These are phyloP conservation scores for Plasmodium sp. DNA, from an alignment of 169 alveolate genomes.

Conservation along the genomic window DNA sequence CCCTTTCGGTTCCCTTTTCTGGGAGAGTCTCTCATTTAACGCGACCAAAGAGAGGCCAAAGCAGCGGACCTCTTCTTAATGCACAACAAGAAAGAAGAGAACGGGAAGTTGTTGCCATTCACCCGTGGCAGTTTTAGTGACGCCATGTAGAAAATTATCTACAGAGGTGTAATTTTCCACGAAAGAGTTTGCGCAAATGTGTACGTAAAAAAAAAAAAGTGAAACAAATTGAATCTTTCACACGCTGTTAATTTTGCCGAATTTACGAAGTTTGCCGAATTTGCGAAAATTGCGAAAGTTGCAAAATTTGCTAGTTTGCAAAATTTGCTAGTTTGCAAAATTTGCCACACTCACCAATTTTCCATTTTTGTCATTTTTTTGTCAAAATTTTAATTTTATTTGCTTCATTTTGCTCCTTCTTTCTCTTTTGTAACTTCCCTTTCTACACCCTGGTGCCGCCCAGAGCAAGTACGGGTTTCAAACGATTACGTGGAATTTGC, in stretches of 20 bases:
- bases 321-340: background rate
- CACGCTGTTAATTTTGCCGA: background rate
- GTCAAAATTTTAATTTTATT: background rate
- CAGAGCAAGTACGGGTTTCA: background rate
- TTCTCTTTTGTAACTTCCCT: background rate
- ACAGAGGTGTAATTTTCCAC: background rate
- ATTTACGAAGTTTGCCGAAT: background rate
- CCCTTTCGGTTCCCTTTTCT: background rate
- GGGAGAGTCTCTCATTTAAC: constrained; percentile 13
- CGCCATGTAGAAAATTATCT: background rate
- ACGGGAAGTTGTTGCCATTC: background rate
- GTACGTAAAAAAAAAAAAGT: background rate
- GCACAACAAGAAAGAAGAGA: constrained; percentile 19
- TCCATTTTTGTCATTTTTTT: background rate
- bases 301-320: background rate
- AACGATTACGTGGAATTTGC: background rate
- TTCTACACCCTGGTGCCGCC: background rate
- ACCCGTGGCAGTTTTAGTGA: background rate
- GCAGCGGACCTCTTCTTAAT: constrained; percentile 2
- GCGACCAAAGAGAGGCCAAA: background rate
- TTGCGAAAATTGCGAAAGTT: background rate
- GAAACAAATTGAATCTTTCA: background rate
- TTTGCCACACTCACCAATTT: background rate
- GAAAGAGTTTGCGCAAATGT: background rate
- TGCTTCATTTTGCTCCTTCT: background rate